Evolutionary conservation across 1,284 basidiomycete species (phyloP), one percentile per base, ranked within the genome.

Genomic region (Papiliotrema laurentii): DNA sequence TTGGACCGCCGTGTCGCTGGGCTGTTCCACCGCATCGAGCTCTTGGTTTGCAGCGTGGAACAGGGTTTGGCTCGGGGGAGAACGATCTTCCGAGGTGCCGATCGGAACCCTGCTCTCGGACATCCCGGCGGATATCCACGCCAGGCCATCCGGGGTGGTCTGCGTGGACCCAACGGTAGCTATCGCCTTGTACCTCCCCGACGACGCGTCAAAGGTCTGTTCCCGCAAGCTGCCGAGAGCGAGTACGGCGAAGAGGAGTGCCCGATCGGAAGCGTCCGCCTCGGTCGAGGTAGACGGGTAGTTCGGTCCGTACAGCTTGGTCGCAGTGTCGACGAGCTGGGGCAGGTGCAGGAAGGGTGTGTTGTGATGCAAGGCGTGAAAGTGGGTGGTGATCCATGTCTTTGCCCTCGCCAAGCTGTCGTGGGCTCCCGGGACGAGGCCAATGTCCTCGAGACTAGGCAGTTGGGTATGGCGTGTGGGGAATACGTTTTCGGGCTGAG

Each of bases 311-410:
- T 55, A 53, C 19, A 53, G 18, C 13, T 45, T 27, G 16, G 24
- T 22, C 10, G 51, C 51, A 6, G 49, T 51, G n/a, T 48, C 49
- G 24, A 48, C 19, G 16, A 58, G 42, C 5, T 43, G 43, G 2
- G 51, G 54, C 1, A 54, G 49, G 33, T 51, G 31, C 13, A 58
- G 51, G 36, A 58, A 58, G 25, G 56, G 56, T 9, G 56, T 58
- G 24, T 52, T 55, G 41, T 58, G 56, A 34, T 58, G 56, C 5
- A 58, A 51, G 2, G 54, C 56, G 14, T 24, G 27, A 28, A 58
- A 55, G 45, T 58, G 56, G 14, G 50, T 47, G 27, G 49, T 50
- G 22, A 58, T 55, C 51, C 54, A 58, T 10, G 47, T 39, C 18
- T 45, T 51, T 5, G 56, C 56, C 25, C 38, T 35, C 5, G 40